Conservation (phyloP, 2,329 filamentous ascomycete genomes). For the Aspergillus tubingensis region DNA sequence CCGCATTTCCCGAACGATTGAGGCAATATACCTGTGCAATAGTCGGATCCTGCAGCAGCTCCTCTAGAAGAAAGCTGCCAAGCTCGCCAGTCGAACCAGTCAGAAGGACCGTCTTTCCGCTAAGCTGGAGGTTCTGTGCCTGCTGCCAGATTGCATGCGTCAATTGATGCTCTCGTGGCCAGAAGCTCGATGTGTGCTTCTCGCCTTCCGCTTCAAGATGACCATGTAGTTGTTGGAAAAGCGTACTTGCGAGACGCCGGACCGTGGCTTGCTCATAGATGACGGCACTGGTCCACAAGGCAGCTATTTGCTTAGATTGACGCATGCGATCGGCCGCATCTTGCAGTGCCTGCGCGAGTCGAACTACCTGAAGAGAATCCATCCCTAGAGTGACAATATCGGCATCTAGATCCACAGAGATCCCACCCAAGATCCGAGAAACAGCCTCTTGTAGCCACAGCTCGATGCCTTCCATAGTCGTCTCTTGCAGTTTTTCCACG, state of each 20-base stretch:
- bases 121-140: not conserved
- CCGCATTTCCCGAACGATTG: not conserved
- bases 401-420: not conserved
- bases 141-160: not conserved
- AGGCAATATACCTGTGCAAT: conserved; percentile 8
- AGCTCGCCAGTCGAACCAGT: conserved; percentile 10
- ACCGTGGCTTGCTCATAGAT: not conserved
- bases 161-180: not conserved
- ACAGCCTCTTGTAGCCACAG: not conserved
- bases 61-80: conserved; percentile 4
- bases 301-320: not conserved
- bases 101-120: not conserved
- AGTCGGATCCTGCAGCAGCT: not conserved
- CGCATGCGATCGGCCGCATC: not conserved
- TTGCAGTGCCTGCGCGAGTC: conserved; percentile 5
- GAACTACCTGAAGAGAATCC: conserved; percentile 16
- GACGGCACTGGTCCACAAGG: not conserved
- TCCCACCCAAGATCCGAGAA: not conserved
- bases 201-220: not conserved
- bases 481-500: not conserved
- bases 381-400: conserved; percentile 16
- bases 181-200: not conserved
- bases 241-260: not conserved
- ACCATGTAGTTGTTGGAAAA: not conserved
- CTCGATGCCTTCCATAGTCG: not conserved